phyloP scores from a whole-genome alignment of 2,329 filamentous ascomycete genomes.

The Coniella lustricola region DNA sequence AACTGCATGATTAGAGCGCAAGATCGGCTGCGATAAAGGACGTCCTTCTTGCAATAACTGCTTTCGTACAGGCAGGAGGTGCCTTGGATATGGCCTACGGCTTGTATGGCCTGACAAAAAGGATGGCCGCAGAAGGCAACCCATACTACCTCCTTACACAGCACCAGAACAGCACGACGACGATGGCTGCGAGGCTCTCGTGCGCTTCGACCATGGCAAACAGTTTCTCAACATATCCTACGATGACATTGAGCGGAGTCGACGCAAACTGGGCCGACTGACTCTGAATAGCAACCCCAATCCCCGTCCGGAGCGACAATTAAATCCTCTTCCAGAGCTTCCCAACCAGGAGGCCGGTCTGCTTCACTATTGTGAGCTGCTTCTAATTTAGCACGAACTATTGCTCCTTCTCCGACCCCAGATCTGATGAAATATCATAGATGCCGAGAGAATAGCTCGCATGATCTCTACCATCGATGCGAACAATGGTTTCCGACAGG shows the following conservation, averaged over 20 bases:
- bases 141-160: constrained; percentile 10
- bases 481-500: constrained; percentile 38
- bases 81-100: constrained; percentile 37
- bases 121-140: constrained; percentile 33
- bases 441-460: constrained; percentile 31
- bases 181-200: background rate
- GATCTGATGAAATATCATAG: constrained; percentile 21
- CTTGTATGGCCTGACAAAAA: constrained; percentile 40
- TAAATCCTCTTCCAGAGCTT: constrained; percentile 24
- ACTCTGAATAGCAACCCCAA: constrained; percentile 21
- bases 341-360: constrained; percentile 25
- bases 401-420: background rate
- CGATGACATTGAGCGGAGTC: constrained; percentile 25
- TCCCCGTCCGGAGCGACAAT: constrained; percentile 19
- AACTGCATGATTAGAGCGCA: constrained; percentile 30
- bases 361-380: constrained; percentile 24
- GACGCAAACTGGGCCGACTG: constrained; percentile 24
- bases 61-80: constrained; percentile 32
- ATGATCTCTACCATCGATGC: constrained; percentile 42
- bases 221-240: constrained; percentile 35
- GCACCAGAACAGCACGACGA: background rate
- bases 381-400: background rate
- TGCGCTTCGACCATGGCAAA: constrained; percentile 25
- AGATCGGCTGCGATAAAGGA: constrained; percentile 39
- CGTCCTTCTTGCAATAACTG: constrained; percentile 38